A percentile compares a stretch with the other conserved stretches of the same genome.
Conservation (phyloP, 2,329 filamentous ascomycete species). For the Trichoderma semiorbis region DNA sequence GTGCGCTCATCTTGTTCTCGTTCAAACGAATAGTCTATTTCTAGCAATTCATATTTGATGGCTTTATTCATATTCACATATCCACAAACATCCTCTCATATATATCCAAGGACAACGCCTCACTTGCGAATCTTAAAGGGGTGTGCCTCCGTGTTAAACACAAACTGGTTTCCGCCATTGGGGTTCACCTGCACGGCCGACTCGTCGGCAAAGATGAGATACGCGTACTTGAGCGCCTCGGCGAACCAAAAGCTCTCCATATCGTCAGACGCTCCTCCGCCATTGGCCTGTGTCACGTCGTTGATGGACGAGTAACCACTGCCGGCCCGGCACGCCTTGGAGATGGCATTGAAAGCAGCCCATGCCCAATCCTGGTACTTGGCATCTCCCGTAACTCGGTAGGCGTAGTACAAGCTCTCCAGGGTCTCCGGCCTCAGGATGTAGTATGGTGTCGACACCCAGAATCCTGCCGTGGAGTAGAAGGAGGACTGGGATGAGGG, state of each 20-base stretch:
- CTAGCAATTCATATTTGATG: not conserved
- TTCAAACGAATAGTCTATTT: conserved; percentile 4
- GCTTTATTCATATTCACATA: not conserved
- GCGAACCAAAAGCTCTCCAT: conserved; percentile 89
- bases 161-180: conserved; percentile 44
- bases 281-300: conserved; percentile 61
- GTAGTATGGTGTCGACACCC: conserved; percentile 59
- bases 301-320: conserved; percentile 64
- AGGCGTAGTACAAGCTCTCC: conserved; percentile 84
- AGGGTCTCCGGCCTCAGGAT: conserved; percentile 76
- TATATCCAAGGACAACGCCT: not conserved
- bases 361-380: conserved; percentile 84
- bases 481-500: conserved; percentile 53
- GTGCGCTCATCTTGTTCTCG: not conserved
- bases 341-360: conserved; percentile 70
- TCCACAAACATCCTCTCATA: not conserved
- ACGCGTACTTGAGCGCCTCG: conserved; percentile 82
- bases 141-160: conserved; percentile 51
- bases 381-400: conserved; percentile 68
- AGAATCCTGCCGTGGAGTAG: conserved; percentile 68
- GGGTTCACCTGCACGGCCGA: conserved; percentile 49
- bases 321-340: conserved; percentile 57
- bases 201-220: conserved; percentile 65
- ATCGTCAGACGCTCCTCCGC: conserved; percentile 62
- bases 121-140: conserved; percentile 32